These are phyloP conservation scores for Rhodotorula babjevae DNA, from an alignment of 768 basidiomycete species.

Conservation along the genomic window DNA sequence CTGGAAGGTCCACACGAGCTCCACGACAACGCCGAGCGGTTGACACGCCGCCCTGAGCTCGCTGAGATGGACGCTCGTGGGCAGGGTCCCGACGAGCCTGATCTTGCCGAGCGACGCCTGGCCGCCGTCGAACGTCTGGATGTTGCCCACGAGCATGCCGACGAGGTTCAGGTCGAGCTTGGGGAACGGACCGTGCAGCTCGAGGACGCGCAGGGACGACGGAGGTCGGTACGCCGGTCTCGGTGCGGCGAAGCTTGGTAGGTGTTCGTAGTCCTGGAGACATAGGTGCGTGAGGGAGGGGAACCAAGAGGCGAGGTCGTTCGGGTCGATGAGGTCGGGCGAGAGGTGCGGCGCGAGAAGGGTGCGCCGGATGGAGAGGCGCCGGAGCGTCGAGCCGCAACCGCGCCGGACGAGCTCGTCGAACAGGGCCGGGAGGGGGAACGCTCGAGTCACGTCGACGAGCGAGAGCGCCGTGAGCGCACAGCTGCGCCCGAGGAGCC, in stretches of 20 bases:
- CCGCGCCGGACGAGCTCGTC: background rate
- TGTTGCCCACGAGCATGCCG: background rate
- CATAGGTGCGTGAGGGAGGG: conserved; percentile 3
- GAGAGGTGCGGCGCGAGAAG: background rate
- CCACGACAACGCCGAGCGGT: background rate
- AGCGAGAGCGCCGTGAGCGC: background rate
- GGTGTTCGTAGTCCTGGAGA: conserved; percentile 6
- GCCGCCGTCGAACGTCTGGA: background rate
- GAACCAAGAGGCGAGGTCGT: background rate
- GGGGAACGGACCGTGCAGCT: conserved; percentile 8
- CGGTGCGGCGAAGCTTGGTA: background rate
- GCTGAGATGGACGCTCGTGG: conserved; percentile 8
- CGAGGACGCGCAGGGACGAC: background rate
- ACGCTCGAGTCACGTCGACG: background rate
- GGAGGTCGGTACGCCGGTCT: background rate
- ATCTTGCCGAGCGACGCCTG: background rate
- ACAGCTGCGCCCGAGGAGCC: conserved; percentile 6
- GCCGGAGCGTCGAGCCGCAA: background rate
- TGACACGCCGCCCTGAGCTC: background rate
- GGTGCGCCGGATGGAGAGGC: conserved; percentile 1
- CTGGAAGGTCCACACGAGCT: background rate
- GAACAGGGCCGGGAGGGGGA: background rate
- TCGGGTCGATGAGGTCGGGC: conserved; percentile 5
- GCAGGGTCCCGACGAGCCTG: conserved; percentile 11
- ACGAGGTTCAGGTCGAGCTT: background rate